Base-by-base conservation (phyloP, 768 basidiomycete genomes). In the Agrocybe pediades region DNA sequence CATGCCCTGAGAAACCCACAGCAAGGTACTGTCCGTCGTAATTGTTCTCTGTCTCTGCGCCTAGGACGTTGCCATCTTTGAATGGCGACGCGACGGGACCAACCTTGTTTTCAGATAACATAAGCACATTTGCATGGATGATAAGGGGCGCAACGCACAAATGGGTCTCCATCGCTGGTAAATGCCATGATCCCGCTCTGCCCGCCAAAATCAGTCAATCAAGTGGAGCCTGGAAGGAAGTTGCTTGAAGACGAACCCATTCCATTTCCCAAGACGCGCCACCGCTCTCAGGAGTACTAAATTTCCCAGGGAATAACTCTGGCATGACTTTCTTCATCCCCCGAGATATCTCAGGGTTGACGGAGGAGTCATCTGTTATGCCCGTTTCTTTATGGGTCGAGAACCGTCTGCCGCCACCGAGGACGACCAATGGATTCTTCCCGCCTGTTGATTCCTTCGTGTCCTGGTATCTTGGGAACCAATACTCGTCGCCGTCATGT, bases 181-280 rank as follows among this genome's bases (percentile, higher is more conserved):
- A 73, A 89, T 0, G 84, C 92, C 89, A 91, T 91, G 41, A 94
- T 90, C 0, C 92, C 92, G 0, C 87, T 90, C 92, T 92, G 59
- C 43, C 33, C 13, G 41, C n/a, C n/a, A n/a, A n/a, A n/a, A n/a
- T n/a, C n/a, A n/a, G n/a, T n/a, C n/a, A n/a, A n/a, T n/a, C n/a
- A n/a, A n/a, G n/a, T n/a, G n/a, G n/a, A n/a, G n/a, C n/a, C n/a
- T n/a, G n/a, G n/a, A n/a, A n/a, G n/a, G n/a, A n/a, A n/a, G n/a
- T n/a, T n/a, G n/a, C n/a, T n/a, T n/a, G n/a, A n/a, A n/a, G n/a
- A n/a, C n/a, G n/a, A n/a, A n/a, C n/a, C n/a, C n/a, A n/a, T n/a
- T n/a, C n/a, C n/a, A n/a, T n/a, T n/a, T n/a, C n/a, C n/a, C n/a
- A n/a, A n/a, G n/a, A n/a, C n/a, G n/a, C n/a, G n/a, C n/a, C n/a